These are phyloP conservation scores for Vaccinium vitisidaea DNA, from an alignment of 148 eudicot species.

Conservation along the genomic window DNA sequence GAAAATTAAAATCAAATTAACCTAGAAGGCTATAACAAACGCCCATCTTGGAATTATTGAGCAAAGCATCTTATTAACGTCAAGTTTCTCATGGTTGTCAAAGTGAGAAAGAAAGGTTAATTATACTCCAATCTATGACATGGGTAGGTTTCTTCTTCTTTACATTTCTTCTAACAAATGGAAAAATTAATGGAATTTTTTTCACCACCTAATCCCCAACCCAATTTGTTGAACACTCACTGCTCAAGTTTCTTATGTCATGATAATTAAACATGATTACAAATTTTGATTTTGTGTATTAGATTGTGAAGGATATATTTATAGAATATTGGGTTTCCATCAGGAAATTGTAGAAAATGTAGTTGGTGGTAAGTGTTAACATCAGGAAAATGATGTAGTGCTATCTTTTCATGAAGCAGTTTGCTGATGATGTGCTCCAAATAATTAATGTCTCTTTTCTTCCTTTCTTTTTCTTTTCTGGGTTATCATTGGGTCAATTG, in stretches of 20 bases:
- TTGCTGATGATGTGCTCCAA: background rate
- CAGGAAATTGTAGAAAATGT: background rate
- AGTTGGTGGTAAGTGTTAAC: conserved; percentile 10
- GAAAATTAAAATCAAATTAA: background rate
- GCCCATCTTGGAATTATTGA: background rate
- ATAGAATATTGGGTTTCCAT: background rate
- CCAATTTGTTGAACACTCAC: conserved; percentile 1
- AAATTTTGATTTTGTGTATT: background rate
- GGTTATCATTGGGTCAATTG: too few relatives aligned
- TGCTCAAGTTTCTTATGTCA: conserved; percentile 16
- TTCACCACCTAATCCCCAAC: conserved; percentile 16
- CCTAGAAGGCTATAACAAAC: background rate
- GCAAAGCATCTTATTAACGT: background rate
- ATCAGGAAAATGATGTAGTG: background rate
- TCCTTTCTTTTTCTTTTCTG: too few relatives aligned
- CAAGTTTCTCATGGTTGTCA: background rate
- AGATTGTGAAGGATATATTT: background rate
- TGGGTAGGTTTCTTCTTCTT: conserved; percentile 7
- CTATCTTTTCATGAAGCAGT: background rate
- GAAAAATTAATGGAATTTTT: background rate
- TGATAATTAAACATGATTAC: background rate
- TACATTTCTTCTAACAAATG: background rate
- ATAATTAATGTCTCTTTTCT: background rate
- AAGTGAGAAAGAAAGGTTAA: background rate
- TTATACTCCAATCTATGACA: background rate